Evolutionary conservation across 2,329 filamentous ascomycete genomes (phyloP).

Genomic region (Epicoccum sorghinum): DNA sequence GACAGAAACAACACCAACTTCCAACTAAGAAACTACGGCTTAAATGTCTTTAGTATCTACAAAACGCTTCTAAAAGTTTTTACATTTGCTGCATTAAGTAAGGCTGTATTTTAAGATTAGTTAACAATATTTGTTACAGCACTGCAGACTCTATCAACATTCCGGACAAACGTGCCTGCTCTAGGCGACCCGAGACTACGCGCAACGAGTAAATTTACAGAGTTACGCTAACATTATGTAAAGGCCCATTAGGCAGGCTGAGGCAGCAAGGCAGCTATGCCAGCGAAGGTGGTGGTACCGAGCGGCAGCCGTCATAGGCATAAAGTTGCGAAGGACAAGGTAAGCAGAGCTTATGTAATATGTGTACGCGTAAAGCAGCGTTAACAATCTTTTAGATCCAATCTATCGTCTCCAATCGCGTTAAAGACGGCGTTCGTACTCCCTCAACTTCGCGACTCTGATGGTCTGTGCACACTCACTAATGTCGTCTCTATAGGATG

Average conservation of each 20-base stretch:
- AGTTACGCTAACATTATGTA: constrained; percentile 14
- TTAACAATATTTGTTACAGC: too few species aligned
- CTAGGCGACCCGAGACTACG: too few species aligned
- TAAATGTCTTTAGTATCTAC: too few species aligned
- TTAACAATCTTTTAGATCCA: constrained; percentile 24
- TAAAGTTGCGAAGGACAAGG: constrained; percentile 32
- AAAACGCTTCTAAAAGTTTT: too few species aligned
- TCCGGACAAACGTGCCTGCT: too few species aligned
- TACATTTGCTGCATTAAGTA: too few species aligned
- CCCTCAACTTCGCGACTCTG: neutral
- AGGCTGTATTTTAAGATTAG: too few species aligned
- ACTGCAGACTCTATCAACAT: too few species aligned
- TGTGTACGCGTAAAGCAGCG: constrained; percentile 4
- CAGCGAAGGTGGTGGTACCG: constrained; percentile 36
- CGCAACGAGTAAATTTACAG: too few species aligned
- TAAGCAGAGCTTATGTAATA: constrained; percentile 15
- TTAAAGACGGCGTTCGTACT: constrained; percentile 31
- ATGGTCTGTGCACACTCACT: constrained; percentile 29
- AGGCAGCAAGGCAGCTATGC: constrained; percentile 24
- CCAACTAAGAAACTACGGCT: too few species aligned
- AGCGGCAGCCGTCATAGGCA: constrained; percentile 23
- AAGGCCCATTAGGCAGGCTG: too few species aligned
- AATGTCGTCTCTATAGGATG: constrained; percentile 38
- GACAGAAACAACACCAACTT: too few species aligned
- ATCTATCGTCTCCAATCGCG: constrained; percentile 35